phyloP scores from a whole-genome alignment of 2,329 filamentous ascomycete species.

The Neospermospora avenae region DNA sequence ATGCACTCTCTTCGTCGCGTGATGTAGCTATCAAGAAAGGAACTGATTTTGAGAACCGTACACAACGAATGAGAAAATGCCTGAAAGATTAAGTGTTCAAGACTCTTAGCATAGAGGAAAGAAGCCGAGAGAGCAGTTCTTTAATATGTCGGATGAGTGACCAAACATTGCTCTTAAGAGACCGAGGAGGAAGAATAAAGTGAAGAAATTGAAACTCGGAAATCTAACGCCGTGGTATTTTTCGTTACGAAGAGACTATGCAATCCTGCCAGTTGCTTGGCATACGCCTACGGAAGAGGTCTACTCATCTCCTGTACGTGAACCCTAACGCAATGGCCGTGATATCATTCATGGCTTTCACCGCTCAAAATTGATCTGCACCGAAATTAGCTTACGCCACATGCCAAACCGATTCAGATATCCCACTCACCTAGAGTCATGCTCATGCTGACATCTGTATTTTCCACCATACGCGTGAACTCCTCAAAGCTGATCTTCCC shows the following conservation, averaged over 20 bases:
- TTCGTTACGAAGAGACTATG: background rate
- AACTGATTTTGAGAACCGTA: too few species aligned
- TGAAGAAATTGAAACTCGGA: background rate
- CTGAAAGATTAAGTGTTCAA: too few species aligned
- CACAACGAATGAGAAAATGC: too few species aligned
- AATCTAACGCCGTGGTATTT: background rate
- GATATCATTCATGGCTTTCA: slow-evolving; percentile 9
- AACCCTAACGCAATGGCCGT: slow-evolving; percentile 4
- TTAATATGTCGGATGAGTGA: too few species aligned
- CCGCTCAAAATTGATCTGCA: slow-evolving; percentile 31
- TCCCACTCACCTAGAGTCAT: slow-evolving; percentile 63
- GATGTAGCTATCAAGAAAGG: background rate
- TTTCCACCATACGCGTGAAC: slow-evolving; percentile 98
- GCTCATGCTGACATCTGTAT: slow-evolving; percentile 75
- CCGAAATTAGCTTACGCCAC: slow-evolving; percentile 6
- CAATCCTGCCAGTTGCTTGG: background rate
- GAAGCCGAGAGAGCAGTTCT: too few species aligned
- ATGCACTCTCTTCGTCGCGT: background rate
- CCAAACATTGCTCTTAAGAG: too few species aligned
- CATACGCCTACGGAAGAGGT: background rate
- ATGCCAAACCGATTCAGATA: background rate
- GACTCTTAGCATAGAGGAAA: too few species aligned
- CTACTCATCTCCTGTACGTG: background rate
- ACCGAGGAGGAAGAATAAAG: background rate
- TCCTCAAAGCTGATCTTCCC: slow-evolving; percentile 99